Evolutionary conservation across 331 rosid genomes (phyloP), one percentile per base, ranked within the genome.

Genomic region (Phaseolus coccineus): DNA sequence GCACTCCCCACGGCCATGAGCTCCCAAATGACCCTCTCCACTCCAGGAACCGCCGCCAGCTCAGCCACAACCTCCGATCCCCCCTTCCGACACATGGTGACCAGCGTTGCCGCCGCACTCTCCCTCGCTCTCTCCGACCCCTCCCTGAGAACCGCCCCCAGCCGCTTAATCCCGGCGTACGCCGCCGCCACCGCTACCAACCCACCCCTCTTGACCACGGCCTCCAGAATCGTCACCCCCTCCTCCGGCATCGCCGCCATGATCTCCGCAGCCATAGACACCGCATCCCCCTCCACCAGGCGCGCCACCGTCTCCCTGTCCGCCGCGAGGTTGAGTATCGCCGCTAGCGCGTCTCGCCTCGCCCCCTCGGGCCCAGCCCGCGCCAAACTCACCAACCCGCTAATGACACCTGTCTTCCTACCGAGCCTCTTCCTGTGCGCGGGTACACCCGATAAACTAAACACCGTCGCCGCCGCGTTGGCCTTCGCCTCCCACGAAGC

Each of bases 401-500:
- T 87, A 0, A 83, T 46, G 57, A 93, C 87, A 74, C 96, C 89
- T 59, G 84, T 35, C 90, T 90, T 93, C 80, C 88, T 91, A 19
- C 96, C 99, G 0, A 96, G 75, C 55, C 75, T 85, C 76, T 89
- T 89, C 31, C 96, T 81, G 52, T 80, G 87, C 2, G 80, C 62
- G 0, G 80, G 82, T 51, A 84, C 91, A 1, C 88, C 87, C 0
- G 97, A 83, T 8, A 96, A 78, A 47, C 97, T 90, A 73, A 91
- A 96, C 50, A 96, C 85, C 30, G 97, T 87, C 0, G 99, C 98
- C 0, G 97, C 98, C 3, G 98, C 97, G 19, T 96, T 96, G 0
- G 94, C 96, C 47, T 89, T 96, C 3, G 99, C 96, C 44, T 96
- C 99, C 99, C 99, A 96, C 24, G 94, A 87, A 68, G 90, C 88